Evolutionary conservation across 2,329 filamentous ascomycete genomes (phyloP).

Genomic region (Macrophomina pseudophaseolina): DNA sequence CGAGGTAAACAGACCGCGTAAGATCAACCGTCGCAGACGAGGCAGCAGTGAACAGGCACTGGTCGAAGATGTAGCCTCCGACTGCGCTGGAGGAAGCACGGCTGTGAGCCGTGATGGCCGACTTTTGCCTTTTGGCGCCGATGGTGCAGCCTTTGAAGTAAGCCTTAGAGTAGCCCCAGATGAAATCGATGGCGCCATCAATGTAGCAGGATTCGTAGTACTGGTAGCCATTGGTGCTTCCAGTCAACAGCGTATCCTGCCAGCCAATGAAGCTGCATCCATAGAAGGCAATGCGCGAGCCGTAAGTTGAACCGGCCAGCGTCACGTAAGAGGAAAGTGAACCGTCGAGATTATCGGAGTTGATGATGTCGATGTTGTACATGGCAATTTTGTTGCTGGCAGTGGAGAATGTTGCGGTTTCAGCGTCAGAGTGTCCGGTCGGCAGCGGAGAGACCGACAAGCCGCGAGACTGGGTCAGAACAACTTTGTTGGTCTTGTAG

Average conservation of each 20-base stretch:
- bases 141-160: conserved; percentile 50
- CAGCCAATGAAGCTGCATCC: conserved; percentile 58
- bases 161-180: conserved; percentile 56
- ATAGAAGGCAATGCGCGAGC: conserved; percentile 49
- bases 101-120: conserved; percentile 34
- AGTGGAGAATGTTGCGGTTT: conserved; percentile 55
- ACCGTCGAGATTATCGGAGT: conserved; percentile 52
- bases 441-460: conserved; percentile 9
- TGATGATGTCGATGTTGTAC: conserved; percentile 65
- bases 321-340: conserved; percentile 47
- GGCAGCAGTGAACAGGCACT: conserved; percentile 50
- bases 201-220: conserved; percentile 61
- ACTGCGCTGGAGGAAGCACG: conserved; percentile 32
- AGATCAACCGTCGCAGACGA: conserved; percentile 37
- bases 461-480: conserved; percentile 47
- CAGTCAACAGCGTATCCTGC: conserved; percentile 55
- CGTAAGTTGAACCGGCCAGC: neutral
- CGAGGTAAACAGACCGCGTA: conserved; percentile 49
- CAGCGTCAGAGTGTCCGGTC: conserved; percentile 46
- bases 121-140: conserved; percentile 4
- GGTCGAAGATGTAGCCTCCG: conserved; percentile 59
- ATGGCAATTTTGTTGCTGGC: conserved; percentile 57
- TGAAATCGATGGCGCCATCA: conserved; percentile 62
- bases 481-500: conserved; percentile 63
- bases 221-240: conserved; percentile 53